Evolutionary conservation across 1,139 yeast genomes (phyloP), one percentile per base, ranked within the genome.

Genomic region (Debaryomyces robertsiae): DNA sequence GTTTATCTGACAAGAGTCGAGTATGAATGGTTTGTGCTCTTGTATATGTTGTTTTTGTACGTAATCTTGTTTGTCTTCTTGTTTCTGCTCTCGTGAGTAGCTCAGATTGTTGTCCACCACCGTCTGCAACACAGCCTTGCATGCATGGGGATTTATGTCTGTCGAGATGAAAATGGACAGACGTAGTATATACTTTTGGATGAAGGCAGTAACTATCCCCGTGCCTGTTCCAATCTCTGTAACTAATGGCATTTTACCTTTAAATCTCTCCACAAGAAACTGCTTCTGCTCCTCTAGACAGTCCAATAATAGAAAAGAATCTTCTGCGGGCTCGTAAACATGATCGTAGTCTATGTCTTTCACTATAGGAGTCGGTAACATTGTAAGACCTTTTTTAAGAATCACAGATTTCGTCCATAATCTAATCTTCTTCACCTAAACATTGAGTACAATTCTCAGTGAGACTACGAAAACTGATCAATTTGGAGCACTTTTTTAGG

Each of bases 291-390:
- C 61, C 54, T 93, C 98, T 40, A 93, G 70, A 14, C 84, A 72
- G 59, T 93, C 98, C 29, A 93, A 65, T 10, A 93, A 67, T 9
- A 91, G 74, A 55, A 84, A 93, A 10, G 95, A 79, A 65, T 93
- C 98, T 53, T 93, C 98, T 0, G 95, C 79, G 0, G 98, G 98
- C 55, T 93, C 98, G 58, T 93, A 93, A 3, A 91, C 95, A 40
- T 60, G 60, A 19, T 67, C 72, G 45, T 59, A 57, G 49, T 67
- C 68, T 37, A 70, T 45, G 29, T 57, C 48, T 11, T 48, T 49
- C 18, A 68, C 49, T n/a, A 48, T 45, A 2, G 78, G 78, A 2
- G 78, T 72, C 9, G 73, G 67, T 24, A 73, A 55, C 78, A 73
- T 72, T 18, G 9, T 17, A 10, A 10, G 11, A 14, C 11, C 14